Conservation (phyloP, 2,329 filamentous ascomycete species). For the Trichoderma sp. region DNA sequence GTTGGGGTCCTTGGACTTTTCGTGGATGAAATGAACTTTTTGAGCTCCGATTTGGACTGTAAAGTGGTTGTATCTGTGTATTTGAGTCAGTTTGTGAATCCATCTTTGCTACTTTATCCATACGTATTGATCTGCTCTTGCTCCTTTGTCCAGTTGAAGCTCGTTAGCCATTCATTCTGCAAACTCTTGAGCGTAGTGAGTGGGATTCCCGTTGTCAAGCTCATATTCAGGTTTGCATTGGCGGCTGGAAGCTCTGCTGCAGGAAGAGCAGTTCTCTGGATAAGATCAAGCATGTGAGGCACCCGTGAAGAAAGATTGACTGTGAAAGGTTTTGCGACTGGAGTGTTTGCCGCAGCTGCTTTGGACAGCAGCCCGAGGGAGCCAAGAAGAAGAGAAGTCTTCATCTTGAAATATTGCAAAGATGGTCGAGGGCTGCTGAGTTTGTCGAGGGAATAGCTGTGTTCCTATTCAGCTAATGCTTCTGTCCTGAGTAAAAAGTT, state of each 20-base stretch:
- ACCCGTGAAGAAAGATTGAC: slow-evolving; percentile 5
- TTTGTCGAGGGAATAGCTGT: not conserved
- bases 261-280: slow-evolving; percentile 18
- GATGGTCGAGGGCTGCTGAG: no score
- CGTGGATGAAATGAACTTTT: slow-evolving; percentile 21
- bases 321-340: not conserved
- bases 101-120: not conserved
- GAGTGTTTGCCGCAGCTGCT: not conserved
- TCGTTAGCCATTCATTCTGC: slow-evolving; percentile 20
- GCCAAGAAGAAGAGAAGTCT: not conserved
- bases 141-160: slow-evolving; percentile 25
- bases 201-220: slow-evolving; percentile 14
- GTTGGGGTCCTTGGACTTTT: slow-evolving; percentile 9
- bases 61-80: slow-evolving; percentile 16
- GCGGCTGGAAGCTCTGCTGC: slow-evolving; percentile 4
- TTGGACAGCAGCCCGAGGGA: not conserved
- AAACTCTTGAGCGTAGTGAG: slow-evolving; percentile 20
- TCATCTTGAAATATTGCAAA: not conserved
- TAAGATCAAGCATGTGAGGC: slow-evolving; percentile 27
- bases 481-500: not conserved
- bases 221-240: not conserved
- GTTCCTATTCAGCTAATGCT: not conserved
- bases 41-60: slow-evolving; percentile 23
- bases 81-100: not conserved
- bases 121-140: slow-evolving; percentile 23